phyloP scores from a whole-genome alignment of 805 yeast genomes.

The Ascoidea tarda region DNA sequence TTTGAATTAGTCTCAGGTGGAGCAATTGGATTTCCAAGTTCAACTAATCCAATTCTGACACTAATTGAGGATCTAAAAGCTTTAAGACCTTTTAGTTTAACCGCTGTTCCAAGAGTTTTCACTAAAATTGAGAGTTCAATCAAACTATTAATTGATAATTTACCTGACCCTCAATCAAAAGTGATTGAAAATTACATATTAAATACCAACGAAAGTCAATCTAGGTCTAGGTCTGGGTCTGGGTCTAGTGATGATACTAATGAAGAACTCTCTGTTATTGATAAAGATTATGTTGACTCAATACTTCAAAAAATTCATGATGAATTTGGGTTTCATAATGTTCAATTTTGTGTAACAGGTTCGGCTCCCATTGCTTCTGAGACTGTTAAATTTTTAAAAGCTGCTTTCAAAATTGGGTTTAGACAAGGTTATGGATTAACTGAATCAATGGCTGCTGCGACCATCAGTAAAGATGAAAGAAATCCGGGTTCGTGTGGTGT shows the following conservation, averaged over 20 bases:
- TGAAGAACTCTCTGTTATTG: neutral
- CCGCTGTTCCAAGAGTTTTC: conserved; percentile 42
- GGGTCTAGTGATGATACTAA: conserved; percentile 3
- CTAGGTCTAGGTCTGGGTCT: too few relatives aligned
- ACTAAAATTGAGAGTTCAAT: conserved; percentile 27
- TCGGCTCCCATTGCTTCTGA: conserved; percentile 49
- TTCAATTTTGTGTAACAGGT: conserved; percentile 24
- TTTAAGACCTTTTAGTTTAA: conserved; percentile 30
- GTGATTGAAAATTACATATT: neutral
- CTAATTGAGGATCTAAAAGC: conserved; percentile 36
- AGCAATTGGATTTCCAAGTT: conserved; percentile 32
- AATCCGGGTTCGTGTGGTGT: conserved; percentile 36
- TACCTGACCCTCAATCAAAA: neutral
- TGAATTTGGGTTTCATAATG: conserved; percentile 24
- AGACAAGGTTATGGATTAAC: conserved; percentile 51
- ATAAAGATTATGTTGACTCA: conserved; percentile 12
- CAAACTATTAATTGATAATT: neutral
- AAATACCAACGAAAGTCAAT: too few relatives aligned
- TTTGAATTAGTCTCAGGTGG: conserved; percentile 27
- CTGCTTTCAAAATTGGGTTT: conserved; percentile 28
- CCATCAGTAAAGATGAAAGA: conserved; percentile 23
- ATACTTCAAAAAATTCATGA: conserved; percentile 20
- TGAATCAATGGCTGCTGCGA: conserved; percentile 39
- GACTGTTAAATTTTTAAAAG: conserved; percentile 38
- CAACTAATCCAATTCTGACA: conserved; percentile 23